phyloP scores from a whole-genome alignment of 345 rosid species.

The Aquilaria malaccensis region DNA sequence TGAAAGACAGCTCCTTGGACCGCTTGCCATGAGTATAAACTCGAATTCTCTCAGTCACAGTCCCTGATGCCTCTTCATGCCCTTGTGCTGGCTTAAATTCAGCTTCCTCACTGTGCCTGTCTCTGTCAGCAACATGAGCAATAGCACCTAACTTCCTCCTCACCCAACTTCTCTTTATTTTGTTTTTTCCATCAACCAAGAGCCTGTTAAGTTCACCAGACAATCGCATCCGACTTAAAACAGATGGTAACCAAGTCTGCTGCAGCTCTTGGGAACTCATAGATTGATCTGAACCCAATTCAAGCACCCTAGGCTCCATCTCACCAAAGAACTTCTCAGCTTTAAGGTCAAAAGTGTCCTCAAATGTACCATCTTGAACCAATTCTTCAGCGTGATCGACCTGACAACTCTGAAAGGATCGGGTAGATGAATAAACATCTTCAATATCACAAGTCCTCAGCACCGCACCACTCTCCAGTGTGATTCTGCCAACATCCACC shows the following conservation, averaged over 20 bases:
- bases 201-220: conserved; percentile 14
- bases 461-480: conserved; percentile 28
- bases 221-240: conserved; percentile 18
- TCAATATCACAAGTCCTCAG: conserved; percentile 26
- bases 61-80: conserved; percentile 9
- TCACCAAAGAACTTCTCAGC: conserved; percentile 34
- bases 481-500: conserved; percentile 20
- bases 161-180: conserved; percentile 34
- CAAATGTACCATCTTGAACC: conserved; percentile 13
- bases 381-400: conserved; percentile 26
- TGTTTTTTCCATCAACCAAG: conserved; percentile 20
- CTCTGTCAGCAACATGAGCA: conserved; percentile 20
- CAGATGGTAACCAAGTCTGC: conserved; percentile 23
- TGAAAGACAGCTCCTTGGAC: conserved; percentile 44
- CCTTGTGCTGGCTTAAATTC: conserved; percentile 8
- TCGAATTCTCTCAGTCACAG: conserved; percentile 25
- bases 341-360: conserved; percentile 14
- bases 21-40: conserved; percentile 27
- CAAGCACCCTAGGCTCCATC: conserved; percentile 25
- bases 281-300: conserved; percentile 29
- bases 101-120: conserved; percentile 7
- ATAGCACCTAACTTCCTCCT: conserved; percentile 28
- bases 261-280: conserved; percentile 45
- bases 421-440: conserved; percentile 18
- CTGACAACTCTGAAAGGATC: conserved; percentile 22